phyloP scores from a whole-genome alignment of 495 filamentous ascomycete species.

The Penicillium steckii region DNA sequence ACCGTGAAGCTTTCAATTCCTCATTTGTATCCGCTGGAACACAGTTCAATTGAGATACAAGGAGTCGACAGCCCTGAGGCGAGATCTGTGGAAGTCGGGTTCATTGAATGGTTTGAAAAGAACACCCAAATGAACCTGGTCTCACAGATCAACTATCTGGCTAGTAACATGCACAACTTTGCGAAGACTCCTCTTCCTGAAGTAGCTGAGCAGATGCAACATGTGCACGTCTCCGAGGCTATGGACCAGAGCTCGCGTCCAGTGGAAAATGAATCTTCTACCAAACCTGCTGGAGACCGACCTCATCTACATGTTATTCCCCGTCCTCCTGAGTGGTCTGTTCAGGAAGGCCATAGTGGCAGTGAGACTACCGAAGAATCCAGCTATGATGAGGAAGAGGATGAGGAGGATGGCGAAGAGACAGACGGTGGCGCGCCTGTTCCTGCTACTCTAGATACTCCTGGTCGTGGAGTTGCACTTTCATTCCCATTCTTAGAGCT shows the following conservation, averaged over 20 bases:
- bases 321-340: constrained; percentile 78
- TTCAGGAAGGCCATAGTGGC: constrained; percentile 38
- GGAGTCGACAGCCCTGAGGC: constrained; percentile 61
- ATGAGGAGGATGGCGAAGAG: constrained; percentile 42
- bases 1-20: constrained; percentile 71
- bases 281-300: constrained; percentile 39
- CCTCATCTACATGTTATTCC: constrained; percentile 75
- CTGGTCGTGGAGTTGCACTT: constrained; percentile 70
- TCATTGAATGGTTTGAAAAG: constrained; percentile 55
- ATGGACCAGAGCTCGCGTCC: constrained; percentile 13
- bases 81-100: constrained; percentile 61
- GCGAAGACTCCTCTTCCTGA: constrained; percentile 50
- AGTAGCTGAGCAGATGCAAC: constrained; percentile 13
- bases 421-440: constrained; percentile 44
- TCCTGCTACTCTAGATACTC: constrained; percentile 27
- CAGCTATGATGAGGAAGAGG: constrained; percentile 26
- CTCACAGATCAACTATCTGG: constrained; percentile 74
- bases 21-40: constrained; percentile 68
- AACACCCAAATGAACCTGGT: constrained; percentile 64
- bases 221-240: constrained; percentile 1
- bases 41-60: constrained; percentile 63
- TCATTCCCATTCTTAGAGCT: constrained; percentile 83
- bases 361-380: constrained; percentile 35
- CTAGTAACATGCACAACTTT: constrained; percentile 69
- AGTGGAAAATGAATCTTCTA: constrained; percentile 3